phyloP scores from a whole-genome alignment of 768 basidiomycete genomes.

The Rhodotorula kratochvilovae region DNA sequence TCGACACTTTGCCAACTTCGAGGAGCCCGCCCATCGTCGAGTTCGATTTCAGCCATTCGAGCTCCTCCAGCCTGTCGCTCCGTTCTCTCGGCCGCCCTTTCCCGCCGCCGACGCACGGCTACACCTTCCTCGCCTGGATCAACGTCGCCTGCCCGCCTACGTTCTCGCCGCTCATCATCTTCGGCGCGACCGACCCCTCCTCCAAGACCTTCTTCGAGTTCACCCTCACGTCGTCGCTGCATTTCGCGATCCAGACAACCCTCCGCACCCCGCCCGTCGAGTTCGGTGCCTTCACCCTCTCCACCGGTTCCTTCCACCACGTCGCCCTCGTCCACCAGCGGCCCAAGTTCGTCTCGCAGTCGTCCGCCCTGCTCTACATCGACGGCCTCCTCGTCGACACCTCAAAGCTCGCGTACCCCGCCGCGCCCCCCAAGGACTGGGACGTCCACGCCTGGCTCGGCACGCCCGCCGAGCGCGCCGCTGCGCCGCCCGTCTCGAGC shows the following conservation, averaged over 20 bases:
- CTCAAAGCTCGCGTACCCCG: slow-evolving; percentile 2
- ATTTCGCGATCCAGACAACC: slow-evolving; percentile 4
- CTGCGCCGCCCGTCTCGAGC: no score
- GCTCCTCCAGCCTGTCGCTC: background rate
- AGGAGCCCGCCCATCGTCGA: slow-evolving; percentile 1
- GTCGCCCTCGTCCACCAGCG: slow-evolving; percentile 22
- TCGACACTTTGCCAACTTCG: background rate
- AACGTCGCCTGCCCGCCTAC: background rate
- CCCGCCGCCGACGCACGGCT: slow-evolving; percentile 9
- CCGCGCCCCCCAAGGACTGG: slow-evolving; percentile 4
- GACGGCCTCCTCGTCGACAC: slow-evolving; percentile 15
- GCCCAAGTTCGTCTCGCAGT: background rate
- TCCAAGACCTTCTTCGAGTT: slow-evolving; percentile 9
- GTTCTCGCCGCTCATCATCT: slow-evolving; percentile 2
- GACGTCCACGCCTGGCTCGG: slow-evolving; percentile 12
- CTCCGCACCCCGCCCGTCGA: slow-evolving; percentile 5
- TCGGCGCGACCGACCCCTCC: slow-evolving; percentile 14
- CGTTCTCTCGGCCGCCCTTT: slow-evolving; percentile 4
- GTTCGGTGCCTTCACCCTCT: slow-evolving; percentile 2
- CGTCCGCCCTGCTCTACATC: slow-evolving; percentile 7
- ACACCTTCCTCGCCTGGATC: slow-evolving; percentile 19
- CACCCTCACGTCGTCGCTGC: background rate
- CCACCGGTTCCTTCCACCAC: slow-evolving; percentile 1
- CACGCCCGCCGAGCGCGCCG: slow-evolving; percentile 4
- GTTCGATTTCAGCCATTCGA: slow-evolving; percentile 4